Percentiles rank a stretch among this genome's conserved stretches.
Evolutionary conservation across 2,329 filamentous ascomycete genomes (phyloP).

Genomic region (Huntiella savannae): DNA sequence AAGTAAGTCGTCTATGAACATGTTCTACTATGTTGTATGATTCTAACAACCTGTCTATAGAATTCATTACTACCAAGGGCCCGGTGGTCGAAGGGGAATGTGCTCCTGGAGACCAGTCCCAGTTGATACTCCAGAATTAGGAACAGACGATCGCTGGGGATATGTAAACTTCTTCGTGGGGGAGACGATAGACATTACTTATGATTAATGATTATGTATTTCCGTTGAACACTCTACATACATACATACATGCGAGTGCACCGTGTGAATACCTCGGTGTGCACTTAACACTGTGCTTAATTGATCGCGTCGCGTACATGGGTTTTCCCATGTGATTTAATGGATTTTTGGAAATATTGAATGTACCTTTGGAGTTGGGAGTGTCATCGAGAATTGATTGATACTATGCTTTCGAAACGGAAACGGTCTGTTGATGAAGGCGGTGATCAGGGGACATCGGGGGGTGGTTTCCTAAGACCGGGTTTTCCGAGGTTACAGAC

Average conservation of each 20-base stretch:
- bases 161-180: no score
- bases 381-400: not conserved
- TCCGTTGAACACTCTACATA: not conserved
- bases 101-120: not conserved
- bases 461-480: not conserved
- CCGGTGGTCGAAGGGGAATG: not conserved
- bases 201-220: no score
- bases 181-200: no score
- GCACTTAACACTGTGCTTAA: constrained; percentile 5
- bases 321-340: no score
- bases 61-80: constrained; percentile 1
- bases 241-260: not conserved
- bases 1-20: constrained; percentile 34
- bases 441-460: not conserved
- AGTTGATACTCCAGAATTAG: no score
- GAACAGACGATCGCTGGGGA: no score
- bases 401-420: constrained; percentile 34
- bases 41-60: constrained; percentile 2
- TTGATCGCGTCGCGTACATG: not conserved
- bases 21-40: not conserved
- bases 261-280: not conserved
- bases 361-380: not conserved
- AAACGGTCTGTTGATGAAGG: constrained; percentile 41
- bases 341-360: not conserved
- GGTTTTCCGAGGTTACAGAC: not conserved